Evolutionary conservation across 2,329 filamentous ascomycete species (phyloP), one percentile per base, ranked within the genome.

Genomic region (Phaeosphaeriaceae sp.): DNA sequence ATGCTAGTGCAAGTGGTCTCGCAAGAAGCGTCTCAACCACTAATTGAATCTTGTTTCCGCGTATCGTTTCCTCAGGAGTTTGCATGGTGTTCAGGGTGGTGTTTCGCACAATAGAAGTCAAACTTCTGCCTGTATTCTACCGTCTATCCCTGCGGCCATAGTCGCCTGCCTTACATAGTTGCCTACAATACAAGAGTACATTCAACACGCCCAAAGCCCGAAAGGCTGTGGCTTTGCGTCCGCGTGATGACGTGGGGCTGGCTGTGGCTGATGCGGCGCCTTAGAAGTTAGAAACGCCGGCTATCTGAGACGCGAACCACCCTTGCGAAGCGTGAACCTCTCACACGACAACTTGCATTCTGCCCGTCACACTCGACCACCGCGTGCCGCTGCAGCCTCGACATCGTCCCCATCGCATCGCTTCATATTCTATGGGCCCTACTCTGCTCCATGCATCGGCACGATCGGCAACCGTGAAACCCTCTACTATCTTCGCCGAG

Each of bases 1-100:
- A 71, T 99, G 95, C 83, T 99, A 69, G 67, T 61, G 46, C 54
- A 54, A 21, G 55, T 44, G 42, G 20, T 27, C 24, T 31, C 48
- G 53, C 53, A 53, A 42, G 21, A 57, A 62, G 56, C 53, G 53
- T 54, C 56, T n/a, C 41, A 24, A 51, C 24, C 58, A 22, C 27
- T 44, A 6, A 21, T 21, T 22, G 15, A 10, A 7, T 48, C 3
- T 21, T 20, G 17, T 11, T 24, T 25, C 19, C 44, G 44, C 51
- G 48, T 48, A n/a, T 53, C 40, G 44, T 40, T 53, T 53, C 27
- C 31, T 25, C 24, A 55, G 69, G 67, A 63, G 65, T 73, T 67
- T 57, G 55, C 54, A 57, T 51, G 71, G 72, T 65, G 71, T 75
- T 62, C 65, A 69, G 70, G 62, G 67, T 63, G 58, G 44, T 72